Percentiles rank a stretch among this genome's conserved stretches.
Evolutionary conservation across 2,329 filamentous ascomycete genomes (phyloP).

Genomic region (Lasiodiplodia sp.): DNA sequence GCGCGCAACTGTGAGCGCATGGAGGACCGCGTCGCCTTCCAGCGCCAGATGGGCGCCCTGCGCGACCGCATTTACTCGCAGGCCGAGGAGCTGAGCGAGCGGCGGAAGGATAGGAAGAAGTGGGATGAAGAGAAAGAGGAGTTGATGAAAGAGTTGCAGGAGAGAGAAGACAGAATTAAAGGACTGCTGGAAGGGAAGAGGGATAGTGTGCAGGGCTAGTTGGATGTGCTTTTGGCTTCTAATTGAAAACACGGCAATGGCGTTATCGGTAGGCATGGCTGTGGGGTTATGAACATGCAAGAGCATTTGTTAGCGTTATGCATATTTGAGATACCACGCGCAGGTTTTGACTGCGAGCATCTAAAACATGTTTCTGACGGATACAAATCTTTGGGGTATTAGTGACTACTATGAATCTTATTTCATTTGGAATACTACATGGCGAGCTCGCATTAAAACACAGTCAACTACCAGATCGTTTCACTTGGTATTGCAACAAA

Average conservation of each 20-base stretch:
- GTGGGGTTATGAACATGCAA: not conserved
- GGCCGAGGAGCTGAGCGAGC: slow-evolving; percentile 5
- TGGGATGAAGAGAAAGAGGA: slow-evolving; percentile 2
- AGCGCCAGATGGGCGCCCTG: slow-evolving; percentile 18
- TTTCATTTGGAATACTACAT: no score
- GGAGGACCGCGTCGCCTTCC: slow-evolving; percentile 14
- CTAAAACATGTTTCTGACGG: not conserved
- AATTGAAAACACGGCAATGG: no score
- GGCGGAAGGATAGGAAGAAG: not conserved
- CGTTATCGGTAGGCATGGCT: not conserved
- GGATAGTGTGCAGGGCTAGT: not conserved
- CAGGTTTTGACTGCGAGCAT: not conserved
- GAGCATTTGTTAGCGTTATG: not conserved
- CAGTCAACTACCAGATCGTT: no score
- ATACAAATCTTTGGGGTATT: no score
- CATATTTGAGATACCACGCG: not conserved
- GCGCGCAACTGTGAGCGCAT: slow-evolving; percentile 12
- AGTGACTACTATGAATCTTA: not conserved
- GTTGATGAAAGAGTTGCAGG: not conserved
- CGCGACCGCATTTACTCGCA: slow-evolving; percentile 20
- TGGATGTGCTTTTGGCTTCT: no score
- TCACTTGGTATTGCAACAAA: no score
- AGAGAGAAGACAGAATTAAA: slow-evolving; percentile 2
- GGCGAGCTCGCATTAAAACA: no score
- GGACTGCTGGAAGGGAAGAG: not conserved